Percentiles rank a stretch among this genome's conserved stretches.
These are phyloP conservation scores for Aspergillus aculeatinus DNA, from an alignment of 2,329 filamentous ascomycete genomes.

Conservation along the genomic window DNA sequence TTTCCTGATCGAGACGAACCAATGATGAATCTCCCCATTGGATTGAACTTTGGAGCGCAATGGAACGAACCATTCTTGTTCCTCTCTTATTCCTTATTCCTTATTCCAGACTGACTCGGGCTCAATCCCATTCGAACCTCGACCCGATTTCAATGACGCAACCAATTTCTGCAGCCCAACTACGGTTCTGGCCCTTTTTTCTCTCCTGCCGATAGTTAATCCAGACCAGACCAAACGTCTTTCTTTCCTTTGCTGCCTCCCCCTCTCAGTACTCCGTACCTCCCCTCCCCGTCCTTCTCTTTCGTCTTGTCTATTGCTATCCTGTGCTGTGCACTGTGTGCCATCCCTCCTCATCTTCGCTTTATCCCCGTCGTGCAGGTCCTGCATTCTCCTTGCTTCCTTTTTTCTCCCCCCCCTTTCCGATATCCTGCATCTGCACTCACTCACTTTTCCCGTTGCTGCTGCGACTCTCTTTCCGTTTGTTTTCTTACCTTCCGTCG, in stretches of 20 bases:
- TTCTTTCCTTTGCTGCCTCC: constrained; percentile 3
- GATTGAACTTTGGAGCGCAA: too few species aligned
- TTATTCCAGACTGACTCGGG: too few species aligned
- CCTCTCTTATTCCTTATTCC: too few species aligned
- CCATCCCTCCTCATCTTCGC: too few species aligned
- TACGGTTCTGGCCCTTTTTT: constrained; percentile 5
- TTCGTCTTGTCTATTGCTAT: neutral
- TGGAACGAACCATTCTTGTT: too few species aligned
- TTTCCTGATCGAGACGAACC: too few species aligned
- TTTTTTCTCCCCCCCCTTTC: constrained; percentile 8
- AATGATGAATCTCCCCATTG: too few species aligned
- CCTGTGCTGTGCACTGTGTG: too few species aligned
- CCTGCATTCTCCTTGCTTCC: constrained; percentile 6
- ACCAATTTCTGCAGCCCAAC: constrained; percentile 1
- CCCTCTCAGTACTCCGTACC: neutral
- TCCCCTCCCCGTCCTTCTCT: neutral
- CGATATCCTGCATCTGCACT: constrained; percentile 1
- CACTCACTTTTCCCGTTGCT: constrained; percentile 3
- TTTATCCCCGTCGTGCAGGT: neutral
- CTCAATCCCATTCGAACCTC: neutral
- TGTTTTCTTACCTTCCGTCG: neutral
- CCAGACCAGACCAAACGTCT: neutral
- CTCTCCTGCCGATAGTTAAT: neutral
- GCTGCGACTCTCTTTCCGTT: neutral
- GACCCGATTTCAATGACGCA: neutral